A percentile compares a stretch with the other conserved stretches of the same genome.
These are phyloP conservation scores for Oemleria cerasiformis DNA, from an alignment of 306 rosid genomes.

Conservation along the genomic window DNA sequence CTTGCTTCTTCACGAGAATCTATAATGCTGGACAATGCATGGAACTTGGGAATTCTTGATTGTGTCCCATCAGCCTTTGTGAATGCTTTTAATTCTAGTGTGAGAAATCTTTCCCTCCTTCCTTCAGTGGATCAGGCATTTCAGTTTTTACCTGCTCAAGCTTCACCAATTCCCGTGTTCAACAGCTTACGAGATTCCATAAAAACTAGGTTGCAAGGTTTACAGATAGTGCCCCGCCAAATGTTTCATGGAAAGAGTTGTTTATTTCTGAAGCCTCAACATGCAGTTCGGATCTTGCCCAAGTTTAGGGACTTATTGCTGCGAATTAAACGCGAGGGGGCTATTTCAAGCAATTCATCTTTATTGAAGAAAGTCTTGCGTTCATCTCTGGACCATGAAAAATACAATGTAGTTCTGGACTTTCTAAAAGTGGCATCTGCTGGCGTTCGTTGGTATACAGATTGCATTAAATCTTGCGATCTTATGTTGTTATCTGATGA, in stretches of 20 bases:
- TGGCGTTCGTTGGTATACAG: background rate
- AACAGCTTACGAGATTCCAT: conserved; percentile 11
- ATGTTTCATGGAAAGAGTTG: background rate
- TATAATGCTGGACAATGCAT: conserved; percentile 14
- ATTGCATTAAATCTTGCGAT: conserved; percentile 9
- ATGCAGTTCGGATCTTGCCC: conserved; percentile 9
- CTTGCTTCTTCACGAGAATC: conserved; percentile 25
- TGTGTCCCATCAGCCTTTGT: conserved; percentile 24
- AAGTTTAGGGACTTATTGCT: conserved; percentile 11
- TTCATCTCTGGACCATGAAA: background rate
- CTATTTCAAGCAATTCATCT: background rate
- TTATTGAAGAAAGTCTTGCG: conserved; percentile 14
- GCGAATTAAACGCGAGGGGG: background rate
- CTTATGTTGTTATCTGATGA: conserved; percentile 8
- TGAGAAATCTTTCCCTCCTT: background rate
- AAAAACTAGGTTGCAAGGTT: background rate
- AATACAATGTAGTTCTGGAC: conserved; percentile 3
- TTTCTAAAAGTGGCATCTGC: conserved; percentile 10
- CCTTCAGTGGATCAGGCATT: conserved; percentile 8
- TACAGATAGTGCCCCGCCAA: conserved; percentile 15
- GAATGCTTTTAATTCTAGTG: conserved; percentile 11
- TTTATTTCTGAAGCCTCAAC: background rate
- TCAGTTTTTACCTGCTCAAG: conserved; percentile 13
- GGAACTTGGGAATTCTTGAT: conserved; percentile 30
- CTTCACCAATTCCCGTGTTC: conserved; percentile 5